These are phyloP conservation scores for Pinus tabuliformis DNA, from an alignment of 75 land plant species.

Conservation along the genomic window DNA sequence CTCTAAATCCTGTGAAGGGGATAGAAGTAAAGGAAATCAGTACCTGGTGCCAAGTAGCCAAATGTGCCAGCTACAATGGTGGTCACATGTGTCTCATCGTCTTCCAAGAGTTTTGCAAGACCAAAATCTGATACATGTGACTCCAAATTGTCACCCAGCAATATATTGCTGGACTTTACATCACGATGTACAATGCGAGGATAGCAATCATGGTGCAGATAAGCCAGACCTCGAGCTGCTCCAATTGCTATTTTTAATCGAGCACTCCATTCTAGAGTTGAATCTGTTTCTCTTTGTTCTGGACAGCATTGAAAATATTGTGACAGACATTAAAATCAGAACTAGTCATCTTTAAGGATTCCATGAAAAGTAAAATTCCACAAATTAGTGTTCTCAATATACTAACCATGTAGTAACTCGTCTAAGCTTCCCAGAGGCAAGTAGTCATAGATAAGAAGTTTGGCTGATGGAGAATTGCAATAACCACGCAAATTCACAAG, in stretches of 20 bases:
- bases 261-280: conserved; percentile 57
- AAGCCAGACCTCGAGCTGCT: conserved; percentile 79
- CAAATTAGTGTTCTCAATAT: neutral
- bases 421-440: conserved; percentile 79
- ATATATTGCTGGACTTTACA: conserved; percentile 92
- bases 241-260: conserved; percentile 83
- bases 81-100: conserved; percentile 80
- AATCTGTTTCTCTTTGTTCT: conserved; percentile 34
- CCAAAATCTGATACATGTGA: conserved; percentile 97
- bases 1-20: too few species aligned
- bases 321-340: neutral
- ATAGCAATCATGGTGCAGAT: conserved; percentile 88
- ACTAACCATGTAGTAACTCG: conserved; percentile 69
- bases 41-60: conserved; percentile 97
- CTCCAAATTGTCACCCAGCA: conserved; percentile 82
- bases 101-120: conserved; percentile 83
- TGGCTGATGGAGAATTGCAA: conserved; percentile 74
- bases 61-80: conserved; percentile 96
- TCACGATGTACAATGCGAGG: conserved; percentile 86
- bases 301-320: neutral
- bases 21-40: neutral
- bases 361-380: neutral
- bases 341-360: too few species aligned
- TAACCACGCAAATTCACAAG: conserved; percentile 89
- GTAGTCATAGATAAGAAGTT: conserved; percentile 90